Evolutionary conservation across 257 asterid genomes (phyloP), one percentile per base, ranked within the genome.

Genomic region (Thymus quinquecostatus): DNA sequence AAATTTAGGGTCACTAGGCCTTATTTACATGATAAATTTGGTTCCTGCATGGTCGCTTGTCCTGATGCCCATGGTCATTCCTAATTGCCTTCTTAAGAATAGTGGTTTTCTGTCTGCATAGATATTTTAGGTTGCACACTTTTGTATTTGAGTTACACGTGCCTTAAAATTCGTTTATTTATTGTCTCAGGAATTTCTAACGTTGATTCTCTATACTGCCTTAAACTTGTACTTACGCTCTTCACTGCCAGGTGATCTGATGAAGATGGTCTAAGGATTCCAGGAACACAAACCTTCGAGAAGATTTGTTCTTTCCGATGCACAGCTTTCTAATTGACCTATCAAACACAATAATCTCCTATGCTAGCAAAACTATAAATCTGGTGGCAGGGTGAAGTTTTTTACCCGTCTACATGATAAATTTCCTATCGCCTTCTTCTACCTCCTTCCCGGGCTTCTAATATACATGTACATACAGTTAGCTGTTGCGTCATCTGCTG

Each of bases 161-260:
- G n/a, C 45, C 38, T 68, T 67, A 10, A 45, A 29, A 2, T 48
- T 45, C n/a, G 12, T 51, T 21, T 53, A 11, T 11, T 30, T 58
- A 50, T 64, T 30, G 66, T 56, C 13, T 44, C 6, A 21, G 55
- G 3, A 47, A 62, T 48, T 34, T 65, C 58, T 56, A 51, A 59
- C 11, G 11, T 54, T 41, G 63, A 21, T 9, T 60, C 21, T 6
- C 8, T 47, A 28, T 70, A n/a, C 67, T 29, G 68, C 66, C 49
- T 29, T 41, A 51, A 45, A 63, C 64, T 38, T 61, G 50, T 33
- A 27, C 30, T 49, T 62, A 41, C 53, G 32, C 36, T 56, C 59
- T 77, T 56, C 54, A 28, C 32, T 70, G 60, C 55, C 84, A 78
- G 82, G 81, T 75, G 77, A 73, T 38, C 51, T 4, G 64, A 67